Base-by-base conservation (phyloP, 176 grass and related monocot genomes). In the Dendrocalamus sinicus region DNA sequence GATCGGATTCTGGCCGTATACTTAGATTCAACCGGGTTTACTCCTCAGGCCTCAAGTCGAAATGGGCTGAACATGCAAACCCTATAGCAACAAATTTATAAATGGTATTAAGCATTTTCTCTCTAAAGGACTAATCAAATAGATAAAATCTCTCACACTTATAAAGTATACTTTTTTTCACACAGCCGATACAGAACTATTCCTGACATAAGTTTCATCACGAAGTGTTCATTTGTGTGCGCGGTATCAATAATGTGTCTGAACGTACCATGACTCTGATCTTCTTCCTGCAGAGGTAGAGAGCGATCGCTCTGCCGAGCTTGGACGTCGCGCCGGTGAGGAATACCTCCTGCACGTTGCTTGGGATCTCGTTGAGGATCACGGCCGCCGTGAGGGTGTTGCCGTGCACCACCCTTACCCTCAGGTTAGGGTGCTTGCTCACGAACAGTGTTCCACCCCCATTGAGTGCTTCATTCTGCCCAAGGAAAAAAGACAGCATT, bases 341-440 rank as follows among this genome's bases (percentile, higher is more conserved):
- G 90, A 98, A 94, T 32, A 98, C 93, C 79, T 95, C 93, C 54
- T 75, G 85, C 39, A 93, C 81, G 62, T 84, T 80, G 61, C 64
- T 67, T 2, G 91, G 96, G 87, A 98, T 92, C 83, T 94, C 91
- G 83, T 94, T 84, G 0, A 98, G 86, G 80, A 98, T 98, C 57
- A 98, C 96, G 17, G 96, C 96, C 0, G 96, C 96, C 7, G 96
- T 98, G 24, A 98, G 91, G 40, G 96, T 98, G 84, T 98, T 98
- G 22, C 96, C 96, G 62, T 98, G 96, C 54, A 98, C 96, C 39
- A 98, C 91, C 78, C 96, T 67, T 3, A 98, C 91, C 58, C 81
- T 70, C 70, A 98, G 87, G 84, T 98, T 45, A 0, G 88, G 93
- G 30, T 98, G 91, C 67, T 91, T 94, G 84, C 6, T 14, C 48